A percentile compares a stretch with the other conserved stretches of the same genome.
Conservation (phyloP, 176 grass and related monocot genomes). For the Ensete ventricosum region DNA sequence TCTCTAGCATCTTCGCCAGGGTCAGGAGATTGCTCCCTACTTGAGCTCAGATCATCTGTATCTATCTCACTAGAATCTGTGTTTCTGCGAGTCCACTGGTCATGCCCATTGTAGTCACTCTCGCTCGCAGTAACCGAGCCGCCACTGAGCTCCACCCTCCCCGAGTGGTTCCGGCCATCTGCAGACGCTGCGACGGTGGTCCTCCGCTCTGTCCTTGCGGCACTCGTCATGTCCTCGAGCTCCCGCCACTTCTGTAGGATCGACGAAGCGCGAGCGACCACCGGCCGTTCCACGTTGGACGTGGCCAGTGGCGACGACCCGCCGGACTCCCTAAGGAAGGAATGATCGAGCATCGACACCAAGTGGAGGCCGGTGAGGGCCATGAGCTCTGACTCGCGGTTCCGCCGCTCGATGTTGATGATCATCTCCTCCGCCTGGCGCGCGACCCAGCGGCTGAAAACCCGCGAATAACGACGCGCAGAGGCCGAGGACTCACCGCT, state of each 20-base stretch:
- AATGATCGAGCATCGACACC: slow-evolving; percentile 77
- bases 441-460: slow-evolving; percentile 53
- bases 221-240: slow-evolving; percentile 44
- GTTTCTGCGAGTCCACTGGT: background rate
- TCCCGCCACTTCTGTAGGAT: slow-evolving; percentile 97
- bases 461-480: slow-evolving; percentile 29
- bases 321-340: slow-evolving; percentile 40
- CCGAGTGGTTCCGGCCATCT: background rate
- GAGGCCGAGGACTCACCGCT: slow-evolving; percentile 33
- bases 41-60: slow-evolving; percentile 29
- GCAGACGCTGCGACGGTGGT: background rate
- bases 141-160: slow-evolving; percentile 1
- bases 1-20: slow-evolving; percentile 22
- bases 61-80: slow-evolving; percentile 12
- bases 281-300: slow-evolving; percentile 21
- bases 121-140: slow-evolving; percentile 43
- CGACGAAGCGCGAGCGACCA: slow-evolving; percentile 15
- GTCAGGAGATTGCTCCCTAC: slow-evolving; percentile 62
- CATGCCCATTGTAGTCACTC: slow-evolving; percentile 32
- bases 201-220: slow-evolving; percentile 2
- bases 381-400: slow-evolving; percentile 81
- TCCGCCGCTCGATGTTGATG: slow-evolving; percentile 70
- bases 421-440: slow-evolving; percentile 72
- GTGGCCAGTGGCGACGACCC: slow-evolving; percentile 13
- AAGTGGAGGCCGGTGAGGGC: slow-evolving; percentile 76